Percentiles rank a stretch among this genome's conserved stretches.
phyloP scores from a whole-genome alignment of 176 grass and related monocot genomes.

The Pontederia paniculata region DNA sequence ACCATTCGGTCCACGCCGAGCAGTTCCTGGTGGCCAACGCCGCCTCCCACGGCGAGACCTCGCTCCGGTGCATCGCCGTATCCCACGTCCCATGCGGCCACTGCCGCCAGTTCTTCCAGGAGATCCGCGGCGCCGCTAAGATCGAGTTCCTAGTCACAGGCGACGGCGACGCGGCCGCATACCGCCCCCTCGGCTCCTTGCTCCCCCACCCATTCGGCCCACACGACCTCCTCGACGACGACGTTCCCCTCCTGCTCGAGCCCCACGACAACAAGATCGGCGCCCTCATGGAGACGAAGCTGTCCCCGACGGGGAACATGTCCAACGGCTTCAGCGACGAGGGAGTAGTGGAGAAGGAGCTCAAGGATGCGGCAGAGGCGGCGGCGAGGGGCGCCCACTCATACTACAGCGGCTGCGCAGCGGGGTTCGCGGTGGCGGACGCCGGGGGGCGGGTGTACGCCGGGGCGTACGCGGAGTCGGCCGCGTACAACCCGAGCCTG shows the following conservation, averaged over 20 bases:
- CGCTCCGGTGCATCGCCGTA: constrained; percentile 66
- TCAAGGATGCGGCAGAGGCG: constrained; percentile 38
- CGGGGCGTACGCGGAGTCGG: constrained; percentile 56
- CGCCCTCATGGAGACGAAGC: not conserved
- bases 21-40: constrained; percentile 82
- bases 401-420: constrained; percentile 61
- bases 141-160: constrained; percentile 62
- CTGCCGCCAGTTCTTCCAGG: constrained; percentile 94
- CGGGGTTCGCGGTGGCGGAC: constrained; percentile 77
- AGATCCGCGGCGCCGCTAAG: constrained; percentile 55
- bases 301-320: not conserved
- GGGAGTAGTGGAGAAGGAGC: constrained; percentile 12
- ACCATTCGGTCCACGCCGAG: constrained; percentile 73
- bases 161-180: constrained; percentile 40
- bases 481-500: constrained; percentile 81
- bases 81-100: constrained; percentile 89
- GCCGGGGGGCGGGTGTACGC: constrained; percentile 44
- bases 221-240: constrained; percentile 49
- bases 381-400: constrained; percentile 56
- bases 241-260: constrained; percentile 65
- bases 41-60: constrained; percentile 45
- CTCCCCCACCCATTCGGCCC: constrained; percentile 64
- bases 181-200: constrained; percentile 48
- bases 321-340: constrained; percentile 23
- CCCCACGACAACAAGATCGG: constrained; percentile 51